phyloP scores from a whole-genome alignment of 768 basidiomycete genomes.

The Lepiota brunneoincarnata region DNA sequence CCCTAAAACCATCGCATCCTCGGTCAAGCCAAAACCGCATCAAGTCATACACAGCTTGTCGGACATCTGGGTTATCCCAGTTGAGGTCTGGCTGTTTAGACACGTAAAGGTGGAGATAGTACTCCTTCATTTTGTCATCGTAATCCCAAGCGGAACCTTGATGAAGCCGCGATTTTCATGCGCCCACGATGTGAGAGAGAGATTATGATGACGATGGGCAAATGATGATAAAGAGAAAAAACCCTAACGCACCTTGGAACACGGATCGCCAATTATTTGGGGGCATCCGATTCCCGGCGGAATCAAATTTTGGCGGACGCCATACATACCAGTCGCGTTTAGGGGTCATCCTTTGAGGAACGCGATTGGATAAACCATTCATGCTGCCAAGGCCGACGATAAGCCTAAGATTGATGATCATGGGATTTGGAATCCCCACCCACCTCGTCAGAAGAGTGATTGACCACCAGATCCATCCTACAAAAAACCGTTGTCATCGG shows the following conservation, averaged over 20 bases:
- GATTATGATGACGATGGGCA: not conserved
- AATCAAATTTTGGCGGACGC: constrained; percentile 55
- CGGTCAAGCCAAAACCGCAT: constrained; percentile 76
- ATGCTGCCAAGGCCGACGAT: constrained; percentile 42
- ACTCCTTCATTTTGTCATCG: constrained; percentile 62
- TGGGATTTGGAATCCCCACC: not conserved
- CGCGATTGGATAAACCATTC: constrained; percentile 66
- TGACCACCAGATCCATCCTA: constrained; percentile 78
- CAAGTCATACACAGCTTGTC: constrained; percentile 56
- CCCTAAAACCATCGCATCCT: constrained; percentile 75
- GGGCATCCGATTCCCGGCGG: constrained; percentile 49
- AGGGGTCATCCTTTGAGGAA: constrained; percentile 45
- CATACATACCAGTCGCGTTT: constrained; percentile 81
- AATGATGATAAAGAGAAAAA: not conserved
- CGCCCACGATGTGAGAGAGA: not conserved
- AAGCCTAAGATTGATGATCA: not conserved
- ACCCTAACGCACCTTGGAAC: constrained; percentile 49
- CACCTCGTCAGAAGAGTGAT: constrained; percentile 70
- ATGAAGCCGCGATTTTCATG: not conserved
- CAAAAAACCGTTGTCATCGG: constrained; percentile 3
- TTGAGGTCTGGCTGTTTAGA: constrained; percentile 74
- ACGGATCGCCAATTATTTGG: constrained; percentile 75
- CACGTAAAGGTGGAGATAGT: constrained; percentile 69
- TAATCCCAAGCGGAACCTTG: constrained; percentile 73
- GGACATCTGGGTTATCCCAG: constrained; percentile 67